Evolutionary conservation across 495 filamentous ascomycete genomes (phyloP), one percentile per base, ranked within the genome.

Genomic region (Penicillium arizonense): DNA sequence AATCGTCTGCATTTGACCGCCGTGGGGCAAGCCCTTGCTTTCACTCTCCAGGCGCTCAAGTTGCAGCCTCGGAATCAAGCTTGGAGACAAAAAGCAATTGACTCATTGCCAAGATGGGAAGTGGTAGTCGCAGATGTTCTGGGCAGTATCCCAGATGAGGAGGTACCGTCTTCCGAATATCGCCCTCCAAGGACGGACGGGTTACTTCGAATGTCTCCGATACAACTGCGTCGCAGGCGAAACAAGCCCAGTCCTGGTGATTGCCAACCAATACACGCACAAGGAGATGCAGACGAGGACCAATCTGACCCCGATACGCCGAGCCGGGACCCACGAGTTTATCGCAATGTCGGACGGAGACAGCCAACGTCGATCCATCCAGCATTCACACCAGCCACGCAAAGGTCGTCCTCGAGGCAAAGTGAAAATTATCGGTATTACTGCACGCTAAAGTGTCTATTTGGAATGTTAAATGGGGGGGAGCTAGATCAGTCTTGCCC

Each of bases 381-480:
- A 46, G 14, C 28, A 1, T 1, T 3, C 16, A 26, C 24, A 26
- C 4, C 24, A 26, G 24, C 41, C 4, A 28, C 13, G 23, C n/a
- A 13, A 35, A 1, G 26, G 14, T 46, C 44, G 21, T 46, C 28
- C 18, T 18, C 18, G 18, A 18, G 18, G 18, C 1, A 18, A 2
- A 14, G 34, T 2, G 47, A 32, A 4, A 50, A 50, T 11, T 14
- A 33, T 40, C 47, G 53, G 26, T 34, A 34, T 37, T 77, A 67
- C 55, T 79, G 68, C 62, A 76, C 70, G 11, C 68, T 74, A 14
- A 49, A 61, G 45, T 79, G 75, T 51, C 62, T 79, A 16, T 52
- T 49, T 14, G 71, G 70, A 26, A 44, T 79, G 20, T 62, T 62
- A 28, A 47, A 47, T 28, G 57, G 68, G 32, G 52, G 55, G 23